phyloP scores from a whole-genome alignment of 73 alveolate species.

The Tetrahymena malaccensis region DNA sequence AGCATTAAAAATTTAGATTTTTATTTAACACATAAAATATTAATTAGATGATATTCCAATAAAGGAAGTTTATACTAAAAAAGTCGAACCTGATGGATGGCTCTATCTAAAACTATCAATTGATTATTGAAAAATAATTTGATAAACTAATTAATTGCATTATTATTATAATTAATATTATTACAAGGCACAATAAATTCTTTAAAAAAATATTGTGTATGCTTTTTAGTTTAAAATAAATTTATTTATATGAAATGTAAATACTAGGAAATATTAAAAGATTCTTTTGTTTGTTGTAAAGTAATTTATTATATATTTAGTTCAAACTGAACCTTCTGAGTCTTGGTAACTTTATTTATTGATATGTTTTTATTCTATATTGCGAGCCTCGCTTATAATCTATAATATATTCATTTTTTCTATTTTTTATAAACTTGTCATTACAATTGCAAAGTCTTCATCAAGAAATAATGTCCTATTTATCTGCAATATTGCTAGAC shows the following conservation, averaged over 20 bases:
- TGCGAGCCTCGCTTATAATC: not conserved
- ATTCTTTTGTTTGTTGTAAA: no score
- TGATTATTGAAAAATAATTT: not conserved
- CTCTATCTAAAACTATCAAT: not conserved
- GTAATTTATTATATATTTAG: no score
- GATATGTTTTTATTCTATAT: not conserved
- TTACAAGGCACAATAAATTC: no score
- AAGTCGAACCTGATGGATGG: not conserved
- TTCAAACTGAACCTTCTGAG: not conserved
- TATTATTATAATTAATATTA: not conserved
- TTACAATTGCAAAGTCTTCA: not conserved
- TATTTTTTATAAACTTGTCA: not conserved
- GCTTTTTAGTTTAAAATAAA: no score
- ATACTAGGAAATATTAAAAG: no score
- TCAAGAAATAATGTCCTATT: not conserved
- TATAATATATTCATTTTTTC: not conserved
- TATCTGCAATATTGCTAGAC: not conserved
- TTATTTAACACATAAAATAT: no score
- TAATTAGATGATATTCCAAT: not conserved
- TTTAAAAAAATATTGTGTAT: no score
- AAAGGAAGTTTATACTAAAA: not conserved
- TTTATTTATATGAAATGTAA: no score
- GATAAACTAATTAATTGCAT: not conserved
- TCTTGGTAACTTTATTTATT: not conserved
- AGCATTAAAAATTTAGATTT: not conserved